A percentile compares a stretch with the other conserved stretches of the same genome.
These are phyloP conservation scores for Aspergillus ruber DNA, from an alignment of 2,329 filamentous ascomycete species.

Conservation along the genomic window DNA sequence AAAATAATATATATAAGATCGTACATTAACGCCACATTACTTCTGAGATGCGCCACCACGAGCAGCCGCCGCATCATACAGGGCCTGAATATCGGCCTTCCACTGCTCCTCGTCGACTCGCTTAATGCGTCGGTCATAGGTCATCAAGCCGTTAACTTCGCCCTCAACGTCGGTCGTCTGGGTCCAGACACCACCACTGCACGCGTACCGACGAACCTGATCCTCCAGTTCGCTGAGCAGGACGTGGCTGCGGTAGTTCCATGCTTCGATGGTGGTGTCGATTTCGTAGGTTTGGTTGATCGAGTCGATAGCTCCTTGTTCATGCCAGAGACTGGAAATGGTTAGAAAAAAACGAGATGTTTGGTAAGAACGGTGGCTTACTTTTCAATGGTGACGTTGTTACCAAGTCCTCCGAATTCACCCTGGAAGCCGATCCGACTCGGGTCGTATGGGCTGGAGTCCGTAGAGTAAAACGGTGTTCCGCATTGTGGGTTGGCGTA, in stretches of 20 bases:
- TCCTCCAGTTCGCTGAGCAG: slow-evolving; percentile 44
- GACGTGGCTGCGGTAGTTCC: slow-evolving; percentile 60
- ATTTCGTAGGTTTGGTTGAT: slow-evolving; percentile 66
- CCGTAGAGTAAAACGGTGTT: slow-evolving; percentile 58
- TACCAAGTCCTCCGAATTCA: slow-evolving; percentile 64
- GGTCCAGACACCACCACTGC: slow-evolving; percentile 64
- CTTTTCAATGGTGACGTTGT: slow-evolving; percentile 58
- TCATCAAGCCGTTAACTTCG: slow-evolving; percentile 65
- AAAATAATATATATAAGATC: background rate
- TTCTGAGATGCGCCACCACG: slow-evolving; percentile 8
- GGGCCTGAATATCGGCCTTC: slow-evolving; percentile 52
- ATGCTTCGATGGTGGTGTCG: slow-evolving; percentile 50
- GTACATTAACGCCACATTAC: background rate
- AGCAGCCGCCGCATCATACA: slow-evolving; percentile 51
- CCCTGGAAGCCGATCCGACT: slow-evolving; percentile 61
- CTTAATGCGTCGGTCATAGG: slow-evolving; percentile 57
- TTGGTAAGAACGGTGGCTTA: background rate
- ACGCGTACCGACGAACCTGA: slow-evolving; percentile 51
- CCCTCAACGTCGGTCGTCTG: slow-evolving; percentile 70
- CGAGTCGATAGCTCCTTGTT: slow-evolving; percentile 49
- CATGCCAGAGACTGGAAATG: slow-evolving; percentile 55
- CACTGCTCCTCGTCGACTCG: slow-evolving; percentile 54
- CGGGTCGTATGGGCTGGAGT: slow-evolving; percentile 51
- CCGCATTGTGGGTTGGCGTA: slow-evolving; percentile 67
- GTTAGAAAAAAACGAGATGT: background rate